These are phyloP conservation scores for Populus trichocarpa DNA, from an alignment of 441 rosid species.

Conservation along the genomic window DNA sequence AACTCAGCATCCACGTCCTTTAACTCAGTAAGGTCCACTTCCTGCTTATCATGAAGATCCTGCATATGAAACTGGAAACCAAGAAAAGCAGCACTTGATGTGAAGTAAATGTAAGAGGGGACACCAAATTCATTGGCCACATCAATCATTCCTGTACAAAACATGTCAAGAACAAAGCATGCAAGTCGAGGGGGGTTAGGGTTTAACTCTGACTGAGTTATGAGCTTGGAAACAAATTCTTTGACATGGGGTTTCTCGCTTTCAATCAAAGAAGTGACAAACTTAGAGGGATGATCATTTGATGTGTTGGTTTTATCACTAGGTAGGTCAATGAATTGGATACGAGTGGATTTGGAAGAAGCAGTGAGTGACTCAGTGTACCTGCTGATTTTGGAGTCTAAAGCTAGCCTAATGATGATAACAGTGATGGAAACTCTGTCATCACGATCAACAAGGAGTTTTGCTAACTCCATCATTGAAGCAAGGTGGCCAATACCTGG, in stretches of 20 bases:
- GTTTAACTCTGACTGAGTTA: neutral
- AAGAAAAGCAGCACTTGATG: slow-evolving; percentile 30
- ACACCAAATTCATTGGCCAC: slow-evolving; percentile 34
- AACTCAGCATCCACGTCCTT: slow-evolving; percentile 29
- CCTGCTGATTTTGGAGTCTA: neutral
- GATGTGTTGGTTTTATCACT: neutral
- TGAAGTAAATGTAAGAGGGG: slow-evolving; percentile 6
- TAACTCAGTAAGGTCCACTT: slow-evolving; percentile 18
- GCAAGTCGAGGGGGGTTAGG: slow-evolving; percentile 11
- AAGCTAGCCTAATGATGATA: slow-evolving; percentile 29
- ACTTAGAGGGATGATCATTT: neutral
- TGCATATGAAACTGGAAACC: slow-evolving; percentile 32
- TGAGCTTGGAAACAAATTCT: slow-evolving; percentile 17
- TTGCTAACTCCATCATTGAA: slow-evolving; percentile 42
- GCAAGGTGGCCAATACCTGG: slow-evolving; percentile 54
- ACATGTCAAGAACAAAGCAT: slow-evolving; percentile 13
- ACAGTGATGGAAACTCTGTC: slow-evolving; percentile 44
- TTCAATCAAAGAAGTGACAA: slow-evolving; percentile 7
- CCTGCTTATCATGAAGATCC: slow-evolving; percentile 24
- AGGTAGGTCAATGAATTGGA: slow-evolving; percentile 32
- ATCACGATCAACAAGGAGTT: slow-evolving; percentile 38
- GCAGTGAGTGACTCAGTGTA: slow-evolving; percentile 19
- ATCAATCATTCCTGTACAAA: slow-evolving; percentile 21
- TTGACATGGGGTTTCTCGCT: slow-evolving; percentile 26
- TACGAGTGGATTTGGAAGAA: slow-evolving; percentile 7